Evolutionary conservation across 1,139 yeast genomes (phyloP).

Genomic region (Candida tunisiensis): DNA sequence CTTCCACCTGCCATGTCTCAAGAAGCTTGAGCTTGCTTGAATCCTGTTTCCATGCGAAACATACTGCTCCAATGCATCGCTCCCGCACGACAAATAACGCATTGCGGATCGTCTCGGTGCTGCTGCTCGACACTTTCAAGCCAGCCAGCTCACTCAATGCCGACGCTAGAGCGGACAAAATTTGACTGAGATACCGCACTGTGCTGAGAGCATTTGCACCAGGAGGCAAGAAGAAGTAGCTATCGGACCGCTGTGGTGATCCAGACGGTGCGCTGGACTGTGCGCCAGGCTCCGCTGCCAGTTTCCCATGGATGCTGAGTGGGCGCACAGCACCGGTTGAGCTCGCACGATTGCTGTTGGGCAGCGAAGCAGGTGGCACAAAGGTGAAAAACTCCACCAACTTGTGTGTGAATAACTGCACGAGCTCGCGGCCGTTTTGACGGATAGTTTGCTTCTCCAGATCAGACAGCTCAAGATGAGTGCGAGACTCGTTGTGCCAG

Average conservation of each 20-base stretch:
- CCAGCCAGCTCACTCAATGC: conserved; percentile 28
- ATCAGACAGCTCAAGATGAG: conserved; percentile 15
- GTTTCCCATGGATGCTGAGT: no score
- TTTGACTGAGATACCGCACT: conserved; percentile 27
- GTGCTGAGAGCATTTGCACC: conserved; percentile 42
- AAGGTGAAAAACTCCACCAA: conserved; percentile 13
- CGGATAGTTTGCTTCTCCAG: conserved; percentile 13
- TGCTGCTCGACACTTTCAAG: no score
- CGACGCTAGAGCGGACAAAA: conserved; percentile 23
- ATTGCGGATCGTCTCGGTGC: conserved; percentile 21
- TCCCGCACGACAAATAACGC: conserved; percentile 22
- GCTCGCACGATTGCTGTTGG: not conserved
- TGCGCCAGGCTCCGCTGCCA: no score
- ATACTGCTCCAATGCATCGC: conserved; percentile 28
- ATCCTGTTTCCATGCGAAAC: conserved; percentile 34
- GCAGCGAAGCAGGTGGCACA: not conserved
- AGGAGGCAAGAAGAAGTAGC: conserved; percentile 34
- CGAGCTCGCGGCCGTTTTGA: conserved; percentile 10
- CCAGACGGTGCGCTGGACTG: no score
- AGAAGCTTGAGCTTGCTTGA: conserved; percentile 25
- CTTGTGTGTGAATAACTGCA: conserved; percentile 10
- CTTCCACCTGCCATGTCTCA: conserved; percentile 24
- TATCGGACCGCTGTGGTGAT: no score
- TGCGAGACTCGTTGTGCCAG: conserved; percentile 23
- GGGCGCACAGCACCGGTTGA: no score